Evolutionary conservation across 1,284 basidiomycete species (phyloP).

Genomic region (Rhodotorula mucilaginosa): DNA sequence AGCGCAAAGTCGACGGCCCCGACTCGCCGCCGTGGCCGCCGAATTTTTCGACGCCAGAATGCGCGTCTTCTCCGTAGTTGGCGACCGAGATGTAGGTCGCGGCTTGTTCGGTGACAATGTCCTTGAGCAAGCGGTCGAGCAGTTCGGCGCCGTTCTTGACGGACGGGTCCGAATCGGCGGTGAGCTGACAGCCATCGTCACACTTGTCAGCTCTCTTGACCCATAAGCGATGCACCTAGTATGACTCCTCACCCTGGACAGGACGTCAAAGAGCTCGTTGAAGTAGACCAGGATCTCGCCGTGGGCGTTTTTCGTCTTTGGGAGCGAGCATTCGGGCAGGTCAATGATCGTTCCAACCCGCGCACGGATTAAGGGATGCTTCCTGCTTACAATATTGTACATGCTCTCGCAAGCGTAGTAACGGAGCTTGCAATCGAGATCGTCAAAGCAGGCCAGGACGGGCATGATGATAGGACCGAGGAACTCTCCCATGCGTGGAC

Average conservation of each 20-base stretch:
- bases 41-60: background rate
- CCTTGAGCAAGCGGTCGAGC: conserved; percentile 93
- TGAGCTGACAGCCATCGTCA: conserved; percentile 63
- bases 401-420: conserved; percentile 97
- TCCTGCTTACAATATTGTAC: conserved; percentile 72
- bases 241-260: conserved; percentile 73
- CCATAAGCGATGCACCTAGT: too few relatives aligned
- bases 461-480: conserved; percentile 89
- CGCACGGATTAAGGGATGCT: background rate
- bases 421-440: conserved; percentile 89
- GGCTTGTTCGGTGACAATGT: conserved; percentile 95
- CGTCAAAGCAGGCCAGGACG: conserved; percentile 88
- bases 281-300: conserved; percentile 96
- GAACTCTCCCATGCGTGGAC: conserved; percentile 87
- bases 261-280: conserved; percentile 95
- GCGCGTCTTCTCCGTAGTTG: background rate
- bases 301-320: conserved; percentile 80
- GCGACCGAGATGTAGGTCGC: conserved; percentile 79
- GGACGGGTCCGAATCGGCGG: conserved; percentile 90
- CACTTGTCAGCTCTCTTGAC: too few relatives aligned
- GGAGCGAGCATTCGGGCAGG: background rate
- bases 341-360: background rate
- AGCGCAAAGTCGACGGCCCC: background rate
- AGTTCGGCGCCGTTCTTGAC: conserved; percentile 99
- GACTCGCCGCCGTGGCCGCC: background rate